These are phyloP conservation scores for Neonectria ditissima DNA, from an alignment of 2,329 filamentous ascomycete species.

Conservation along the genomic window DNA sequence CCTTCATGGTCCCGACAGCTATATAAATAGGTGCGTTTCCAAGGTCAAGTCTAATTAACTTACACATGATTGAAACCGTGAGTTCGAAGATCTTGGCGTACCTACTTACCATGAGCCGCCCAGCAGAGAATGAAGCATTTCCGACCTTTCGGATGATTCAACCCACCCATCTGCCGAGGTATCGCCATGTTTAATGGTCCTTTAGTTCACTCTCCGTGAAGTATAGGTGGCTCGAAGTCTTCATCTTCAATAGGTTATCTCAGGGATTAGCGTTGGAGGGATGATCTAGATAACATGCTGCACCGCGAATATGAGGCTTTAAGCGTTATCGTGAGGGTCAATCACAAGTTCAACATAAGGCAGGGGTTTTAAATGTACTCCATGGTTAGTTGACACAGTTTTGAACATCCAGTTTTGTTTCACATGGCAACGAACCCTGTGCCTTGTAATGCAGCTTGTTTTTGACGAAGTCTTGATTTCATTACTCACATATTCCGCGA, in stretches of 20 bases:
- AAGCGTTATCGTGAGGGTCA: neutral
- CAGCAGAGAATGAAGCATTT: slow-evolving; percentile 58
- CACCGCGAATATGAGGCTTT: neutral
- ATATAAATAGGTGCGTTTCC: neutral
- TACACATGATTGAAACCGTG: no score
- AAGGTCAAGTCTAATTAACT: neutral
- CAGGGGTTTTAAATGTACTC: no score
- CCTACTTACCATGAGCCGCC: slow-evolving; percentile 57
- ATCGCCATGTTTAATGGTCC: slow-evolving; percentile 55
- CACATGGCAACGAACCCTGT: no score
- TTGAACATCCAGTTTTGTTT: no score
- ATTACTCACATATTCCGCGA: no score
- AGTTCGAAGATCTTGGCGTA: slow-evolving; percentile 41
- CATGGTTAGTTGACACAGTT: no score
- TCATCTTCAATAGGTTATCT: slow-evolving; percentile 9
- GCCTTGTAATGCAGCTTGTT: no score
- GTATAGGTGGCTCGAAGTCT: slow-evolving; percentile 42
- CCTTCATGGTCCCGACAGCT: neutral
- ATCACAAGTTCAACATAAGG: no score
- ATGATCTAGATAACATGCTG: neutral
- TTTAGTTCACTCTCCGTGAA: slow-evolving; percentile 47
- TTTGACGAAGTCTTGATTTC: no score
- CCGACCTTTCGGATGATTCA: slow-evolving; percentile 58
- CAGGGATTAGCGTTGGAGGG: neutral
- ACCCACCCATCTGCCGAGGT: slow-evolving; percentile 55